Percentiles rank a stretch among this genome's conserved stretches.
Conservation (phyloP, 176 grass and related monocot species). For the Aegilops sharonensis region DNA sequence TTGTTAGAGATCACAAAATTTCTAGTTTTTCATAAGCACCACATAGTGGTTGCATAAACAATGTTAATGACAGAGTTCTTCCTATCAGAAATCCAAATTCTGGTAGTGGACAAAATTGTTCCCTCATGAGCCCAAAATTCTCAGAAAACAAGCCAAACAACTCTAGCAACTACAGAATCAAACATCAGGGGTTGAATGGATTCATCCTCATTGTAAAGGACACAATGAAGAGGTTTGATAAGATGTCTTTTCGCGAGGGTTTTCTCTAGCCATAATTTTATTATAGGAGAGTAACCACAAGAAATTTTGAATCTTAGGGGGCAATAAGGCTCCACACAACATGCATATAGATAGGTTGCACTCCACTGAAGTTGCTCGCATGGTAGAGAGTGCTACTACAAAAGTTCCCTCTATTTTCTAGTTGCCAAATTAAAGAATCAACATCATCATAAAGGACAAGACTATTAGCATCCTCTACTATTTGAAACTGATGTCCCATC, state of each 20-base stretch:
- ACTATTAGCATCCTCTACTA: background rate
- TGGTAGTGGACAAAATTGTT: background rate
- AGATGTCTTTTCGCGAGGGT: background rate
- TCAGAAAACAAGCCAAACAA: background rate
- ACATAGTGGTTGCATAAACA: background rate
- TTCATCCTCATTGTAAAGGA: background rate
- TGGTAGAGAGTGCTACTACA: background rate
- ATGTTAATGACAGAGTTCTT: background rate
- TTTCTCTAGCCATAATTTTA: background rate
- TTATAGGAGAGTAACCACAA: background rate
- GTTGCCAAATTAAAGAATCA: background rate
- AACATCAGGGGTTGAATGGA: background rate
- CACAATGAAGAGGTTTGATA: background rate
- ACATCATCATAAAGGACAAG: background rate
- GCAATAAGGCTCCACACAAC: background rate
- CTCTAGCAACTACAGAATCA: background rate
- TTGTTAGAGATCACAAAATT: background rate
- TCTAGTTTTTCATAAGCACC: background rate
- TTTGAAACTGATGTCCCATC: background rate
- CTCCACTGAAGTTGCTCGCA: background rate
- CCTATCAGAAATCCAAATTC: background rate
- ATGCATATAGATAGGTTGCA: background rate
- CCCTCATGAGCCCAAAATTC: background rate
- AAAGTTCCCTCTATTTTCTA: background rate
- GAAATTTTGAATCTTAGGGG: background rate